Evolutionary conservation across 352 stramenopile genomes (phyloP).

Genomic region (Albugo candida): DNA sequence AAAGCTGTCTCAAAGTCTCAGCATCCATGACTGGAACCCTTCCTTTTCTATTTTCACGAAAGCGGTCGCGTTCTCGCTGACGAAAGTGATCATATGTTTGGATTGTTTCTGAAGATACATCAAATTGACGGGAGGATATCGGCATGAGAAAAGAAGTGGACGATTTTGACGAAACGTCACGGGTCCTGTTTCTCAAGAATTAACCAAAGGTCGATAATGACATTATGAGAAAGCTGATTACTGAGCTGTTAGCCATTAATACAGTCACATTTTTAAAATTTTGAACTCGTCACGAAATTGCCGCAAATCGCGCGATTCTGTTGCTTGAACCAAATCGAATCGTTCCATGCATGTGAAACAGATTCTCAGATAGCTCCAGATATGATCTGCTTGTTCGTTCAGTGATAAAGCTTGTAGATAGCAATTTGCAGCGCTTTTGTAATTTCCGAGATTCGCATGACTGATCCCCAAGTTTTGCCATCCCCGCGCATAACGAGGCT

Average conservation of each 20-base stretch:
- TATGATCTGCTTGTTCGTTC: conserved; percentile 90
- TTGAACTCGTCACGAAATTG: conserved; percentile 75
- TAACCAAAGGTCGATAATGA: too few species aligned
- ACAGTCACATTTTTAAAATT: conserved; percentile 46
- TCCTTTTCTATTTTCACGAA: conserved; percentile 38
- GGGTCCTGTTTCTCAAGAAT: too few species aligned
- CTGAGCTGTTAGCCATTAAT: not conserved
- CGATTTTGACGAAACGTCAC: too few species aligned
- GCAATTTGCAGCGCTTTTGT: conserved; percentile 89
- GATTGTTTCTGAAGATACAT: not conserved
- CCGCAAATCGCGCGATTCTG: conserved; percentile 63
- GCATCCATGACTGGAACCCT: conserved; percentile 75
- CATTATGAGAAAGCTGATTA: not conserved
- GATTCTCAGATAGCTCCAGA: conserved; percentile 98
- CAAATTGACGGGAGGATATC: not conserved
- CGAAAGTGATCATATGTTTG: conserved; percentile 19
- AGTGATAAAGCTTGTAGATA: conserved; percentile 93
- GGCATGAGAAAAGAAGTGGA: not conserved
- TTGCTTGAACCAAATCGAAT: conserved; percentile 90
- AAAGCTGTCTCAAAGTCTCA: conserved; percentile 64
- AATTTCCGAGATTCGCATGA: conserved; percentile 90
- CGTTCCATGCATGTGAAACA: conserved; percentile 93
- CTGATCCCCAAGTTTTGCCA: conserved; percentile 98
- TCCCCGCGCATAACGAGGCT: conserved; percentile 90
- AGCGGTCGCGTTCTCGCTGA: conserved; percentile 46